Evolutionary conservation across 257 asterid species (phyloP).

Genomic region (Petunia axillaris): DNA sequence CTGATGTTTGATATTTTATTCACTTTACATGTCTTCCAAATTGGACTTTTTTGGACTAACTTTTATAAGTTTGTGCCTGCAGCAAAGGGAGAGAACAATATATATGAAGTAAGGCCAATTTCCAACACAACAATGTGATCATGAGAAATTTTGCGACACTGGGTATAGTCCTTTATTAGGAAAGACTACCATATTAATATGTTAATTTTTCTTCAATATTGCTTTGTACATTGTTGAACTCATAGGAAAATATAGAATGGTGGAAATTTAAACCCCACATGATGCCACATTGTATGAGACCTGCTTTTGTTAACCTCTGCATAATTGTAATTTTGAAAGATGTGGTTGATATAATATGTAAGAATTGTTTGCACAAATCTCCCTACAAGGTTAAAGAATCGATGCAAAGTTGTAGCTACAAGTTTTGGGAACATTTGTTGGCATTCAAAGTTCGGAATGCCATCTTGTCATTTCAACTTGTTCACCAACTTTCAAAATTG

Average conservation of each 20-base stretch:
- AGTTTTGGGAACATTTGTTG: constrained; percentile 11
- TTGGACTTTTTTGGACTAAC: constrained; percentile 20
- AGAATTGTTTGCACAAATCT: not conserved
- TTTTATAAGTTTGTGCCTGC: constrained; percentile 44
- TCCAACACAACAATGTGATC: constrained; percentile 61
- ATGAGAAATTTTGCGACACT: not conserved
- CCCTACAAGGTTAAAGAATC: not conserved
- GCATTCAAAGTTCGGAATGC: not conserved
- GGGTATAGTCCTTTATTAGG: not conserved
- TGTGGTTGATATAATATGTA: not conserved
- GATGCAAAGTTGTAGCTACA: not conserved
- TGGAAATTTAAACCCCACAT: constrained; percentile 1
- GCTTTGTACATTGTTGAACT: constrained; percentile 19
- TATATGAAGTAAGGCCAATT: constrained; percentile 76
- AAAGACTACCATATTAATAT: not conserved
- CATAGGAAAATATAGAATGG: constrained; percentile 18
- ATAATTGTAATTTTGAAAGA: not conserved
- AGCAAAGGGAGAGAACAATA: constrained; percentile 64
- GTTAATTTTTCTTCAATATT: not conserved
- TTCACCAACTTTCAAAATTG: too few relatives aligned
- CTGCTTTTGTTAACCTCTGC: not conserved
- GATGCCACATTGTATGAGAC: not conserved
- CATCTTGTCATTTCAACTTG: not conserved
- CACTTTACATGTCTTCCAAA: not conserved
- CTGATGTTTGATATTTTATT: not conserved